Evolutionary conservation across 75 land plant genomes (phyloP), one percentile per base, ranked within the genome.

Genomic region (Sequoiadendron giganteum): DNA sequence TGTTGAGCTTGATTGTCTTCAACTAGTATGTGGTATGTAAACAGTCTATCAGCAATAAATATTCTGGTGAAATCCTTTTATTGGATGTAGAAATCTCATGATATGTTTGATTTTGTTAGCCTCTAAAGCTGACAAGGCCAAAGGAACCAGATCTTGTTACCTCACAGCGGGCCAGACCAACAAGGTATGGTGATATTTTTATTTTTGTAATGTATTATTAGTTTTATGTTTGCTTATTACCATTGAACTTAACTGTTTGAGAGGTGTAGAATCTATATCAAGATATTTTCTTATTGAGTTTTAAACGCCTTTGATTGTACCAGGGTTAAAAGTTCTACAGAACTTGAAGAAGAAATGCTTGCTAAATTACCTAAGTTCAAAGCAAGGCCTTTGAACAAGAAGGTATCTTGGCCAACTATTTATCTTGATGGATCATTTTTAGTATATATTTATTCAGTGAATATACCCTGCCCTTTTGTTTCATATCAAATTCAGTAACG

Each of bases 301-400:
- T 82, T 82, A 6, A 32, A 78, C 38, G 42, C 52, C 8, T 75
- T 80, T 85, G 68, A 36, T 34, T 85, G 14, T 55, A 54, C 45
- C 90, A 95, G 88, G 75, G 78, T 98, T 19, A 98, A 98, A 86
- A 97, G 99, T 83, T 90, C 96, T 38, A 95, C 93, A 1, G 99
- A 98, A 87, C 88, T 98, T 38, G 99, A 98, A 86, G 99, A 95
- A 84, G 99, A 98, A 88, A 95, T 95, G 99, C 87, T 98, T 93
- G 97, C 99, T 54, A 97, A 97, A 42, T 90, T 97, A 70, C 99
- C 97, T 3, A 98, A 97, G 91, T 98, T 98, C 88, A 98, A 96
- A 88, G 99, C 99, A 34, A 89, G 97, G 25, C 99, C 99, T 45
- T 28, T 97, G 38, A 97, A 97, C 88, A 98, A 95, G 85, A 98